phyloP scores from a whole-genome alignment of 2,329 filamentous ascomycete species.

The Hymenoscyphus scutula region DNA sequence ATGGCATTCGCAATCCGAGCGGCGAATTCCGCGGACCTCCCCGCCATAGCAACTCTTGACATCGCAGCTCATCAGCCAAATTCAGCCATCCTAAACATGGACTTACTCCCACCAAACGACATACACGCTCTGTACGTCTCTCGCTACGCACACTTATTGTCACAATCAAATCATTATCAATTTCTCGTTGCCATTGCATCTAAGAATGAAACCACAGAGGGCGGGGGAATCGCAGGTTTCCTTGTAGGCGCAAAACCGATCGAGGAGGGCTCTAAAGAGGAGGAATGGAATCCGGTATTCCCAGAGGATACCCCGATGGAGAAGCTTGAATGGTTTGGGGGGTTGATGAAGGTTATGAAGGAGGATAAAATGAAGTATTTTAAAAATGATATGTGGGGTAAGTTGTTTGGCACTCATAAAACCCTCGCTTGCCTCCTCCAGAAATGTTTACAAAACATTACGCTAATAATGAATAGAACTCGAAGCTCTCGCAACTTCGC shows the following conservation, averaged over 20 bases:
- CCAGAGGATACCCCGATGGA: conserved; percentile 2
- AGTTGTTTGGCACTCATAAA: conserved; percentile 9
- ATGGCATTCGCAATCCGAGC: neutral
- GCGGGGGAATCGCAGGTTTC: conserved; percentile 13
- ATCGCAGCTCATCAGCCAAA: conserved; percentile 13
- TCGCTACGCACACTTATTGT: conserved; percentile 8
- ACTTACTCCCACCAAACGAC: conserved; percentile 14
- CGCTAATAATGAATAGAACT: neutral
- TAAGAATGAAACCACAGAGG: conserved; percentile 10
- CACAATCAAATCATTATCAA: conserved; percentile 9
- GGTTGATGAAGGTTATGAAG: conserved; percentile 12
- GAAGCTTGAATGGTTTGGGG: conserved; percentile 11
- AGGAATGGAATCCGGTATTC: neutral
- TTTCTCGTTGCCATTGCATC: conserved; percentile 14
- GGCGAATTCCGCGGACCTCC: conserved; percentile 6
- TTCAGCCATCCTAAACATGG: conserved; percentile 12
- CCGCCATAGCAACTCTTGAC: conserved; percentile 13
- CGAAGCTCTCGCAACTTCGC: conserved; percentile 10
- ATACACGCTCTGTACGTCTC: conserved; percentile 12
- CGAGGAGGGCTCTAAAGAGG: neutral
- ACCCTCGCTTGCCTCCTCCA: neutral
- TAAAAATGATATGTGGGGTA: conserved; percentile 13
- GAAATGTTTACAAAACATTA: neutral
- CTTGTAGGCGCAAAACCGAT: conserved; percentile 1
- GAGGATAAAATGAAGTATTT: conserved; percentile 14